Base-by-base conservation (phyloP, 495 filamentous ascomycete genomes). In the Penicillium pancosmium region DNA sequence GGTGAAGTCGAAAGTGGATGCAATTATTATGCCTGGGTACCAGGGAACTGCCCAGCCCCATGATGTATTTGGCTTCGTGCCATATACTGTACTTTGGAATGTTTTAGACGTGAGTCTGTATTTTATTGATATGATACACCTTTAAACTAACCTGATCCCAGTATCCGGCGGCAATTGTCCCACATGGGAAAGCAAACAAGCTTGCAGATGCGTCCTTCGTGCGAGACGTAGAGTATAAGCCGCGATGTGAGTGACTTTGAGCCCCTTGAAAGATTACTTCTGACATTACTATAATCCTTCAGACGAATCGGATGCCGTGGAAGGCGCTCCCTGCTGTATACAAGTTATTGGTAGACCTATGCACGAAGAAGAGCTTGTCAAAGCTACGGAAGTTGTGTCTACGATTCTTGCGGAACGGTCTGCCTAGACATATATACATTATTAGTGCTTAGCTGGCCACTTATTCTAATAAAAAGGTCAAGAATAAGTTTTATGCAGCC, bases 141-240 rank as follows among this genome's bases (percentile, higher is more conserved):
- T 2, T 6, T 25, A 15, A 11, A 5, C 27, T 50, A 61, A 31
- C 54, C 6, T 4, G 10, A 5, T 21, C 13, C 43, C 57, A 69
- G 67, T 65, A 62, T 41, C 61, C 67, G 8, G 61, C 55, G 2
- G 60, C 52, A 7, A 60, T 67, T 23, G 52, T 69, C 18, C 64
- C 67, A 3, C 55, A 59, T 43, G 59, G 59, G 15, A 62, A 60
- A 18, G 58, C 67, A 9, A 34, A 60, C 15, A 51, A 61, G 23
- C 25, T 33, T 21, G 56, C 33, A 3, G 67, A 69, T 54, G 33
- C 48, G 6, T 36, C 48, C 12, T 63, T 62, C 38, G 13, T 57
- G 35, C 57, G 64, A 1, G 35, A 62, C 31, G 64, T 64, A 9
- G 31, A 67, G 6, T 69, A 67, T 46, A 55, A 56, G 21, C 64